These are phyloP conservation scores for Pouteria glomerata DNA, from an alignment of 148 eudicot genomes.

Conservation along the genomic window DNA sequence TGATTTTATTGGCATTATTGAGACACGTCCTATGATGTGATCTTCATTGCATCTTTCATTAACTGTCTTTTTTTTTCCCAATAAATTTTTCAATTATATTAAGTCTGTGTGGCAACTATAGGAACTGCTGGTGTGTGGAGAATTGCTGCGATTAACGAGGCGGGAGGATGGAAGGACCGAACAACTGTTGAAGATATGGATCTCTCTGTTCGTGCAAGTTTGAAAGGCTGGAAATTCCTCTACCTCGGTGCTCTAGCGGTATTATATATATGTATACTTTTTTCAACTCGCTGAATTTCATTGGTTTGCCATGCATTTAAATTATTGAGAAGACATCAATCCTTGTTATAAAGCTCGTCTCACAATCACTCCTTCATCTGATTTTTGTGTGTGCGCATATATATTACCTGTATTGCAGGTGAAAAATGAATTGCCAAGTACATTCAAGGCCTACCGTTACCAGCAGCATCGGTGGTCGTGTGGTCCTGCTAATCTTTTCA, in stretches of 20 bases:
- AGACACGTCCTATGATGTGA: too few species aligned
- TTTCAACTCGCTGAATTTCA: not conserved
- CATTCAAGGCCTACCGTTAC: constrained; percentile 46
- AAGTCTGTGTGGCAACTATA: too few species aligned
- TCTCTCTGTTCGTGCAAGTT: constrained; percentile 30
- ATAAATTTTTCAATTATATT: too few species aligned
- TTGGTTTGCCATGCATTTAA: not conserved
- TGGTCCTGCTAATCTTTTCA: constrained; percentile 60
- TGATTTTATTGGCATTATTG: too few species aligned
- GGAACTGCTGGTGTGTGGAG: constrained; percentile 49
- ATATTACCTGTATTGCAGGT: constrained; percentile 24
- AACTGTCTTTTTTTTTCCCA: too few species aligned
- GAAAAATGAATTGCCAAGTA: constrained; percentile 55
- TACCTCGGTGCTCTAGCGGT: constrained; percentile 27
- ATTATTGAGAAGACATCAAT: not conserved
- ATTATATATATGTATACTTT: not conserved
- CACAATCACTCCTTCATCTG: too few species aligned
- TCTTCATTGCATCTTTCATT: too few species aligned
- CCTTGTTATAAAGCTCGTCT: too few species aligned
- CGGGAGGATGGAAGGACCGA: constrained; percentile 44
- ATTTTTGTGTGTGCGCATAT: too few species aligned
- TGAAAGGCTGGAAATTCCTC: constrained; percentile 39
- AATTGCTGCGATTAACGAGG: constrained; percentile 35
- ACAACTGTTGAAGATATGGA: constrained; percentile 46
- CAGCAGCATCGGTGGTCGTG: constrained; percentile 66